phyloP scores from a whole-genome alignment of 2,329 filamentous ascomycete species.

The Cadophora gregata region DNA sequence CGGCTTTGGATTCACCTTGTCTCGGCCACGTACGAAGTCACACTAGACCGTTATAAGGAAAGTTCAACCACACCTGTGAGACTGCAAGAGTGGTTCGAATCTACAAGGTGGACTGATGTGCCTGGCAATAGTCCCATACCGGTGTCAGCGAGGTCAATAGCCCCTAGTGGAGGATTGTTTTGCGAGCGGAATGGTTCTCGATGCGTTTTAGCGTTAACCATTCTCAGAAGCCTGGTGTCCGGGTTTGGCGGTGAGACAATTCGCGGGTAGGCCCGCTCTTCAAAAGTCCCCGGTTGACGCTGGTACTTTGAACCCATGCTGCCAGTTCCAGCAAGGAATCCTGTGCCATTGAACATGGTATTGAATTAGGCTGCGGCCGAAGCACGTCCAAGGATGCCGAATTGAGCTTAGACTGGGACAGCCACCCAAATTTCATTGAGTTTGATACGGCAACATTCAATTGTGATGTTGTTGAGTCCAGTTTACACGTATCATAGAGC shows the following conservation, averaged over 20 bases:
- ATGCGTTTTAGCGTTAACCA: neutral
- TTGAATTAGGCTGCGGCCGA: neutral
- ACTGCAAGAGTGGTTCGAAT: neutral
- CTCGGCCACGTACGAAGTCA: neutral
- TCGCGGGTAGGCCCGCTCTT: slow-evolving; percentile 1
- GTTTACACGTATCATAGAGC: neutral
- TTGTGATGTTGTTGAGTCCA: neutral
- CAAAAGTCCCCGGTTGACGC: neutral
- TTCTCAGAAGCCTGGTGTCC: neutral
- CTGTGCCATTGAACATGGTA: neutral
- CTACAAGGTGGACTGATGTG: neutral
- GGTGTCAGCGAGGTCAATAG: neutral
- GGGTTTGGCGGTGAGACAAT: neutral
- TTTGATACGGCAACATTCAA: neutral
- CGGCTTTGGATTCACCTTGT: neutral
- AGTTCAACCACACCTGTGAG: neutral
- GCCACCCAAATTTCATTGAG: neutral
- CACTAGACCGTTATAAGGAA: neutral
- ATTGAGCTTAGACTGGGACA: neutral
- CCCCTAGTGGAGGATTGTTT: neutral
- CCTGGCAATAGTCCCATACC: neutral
- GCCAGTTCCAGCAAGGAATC: neutral
- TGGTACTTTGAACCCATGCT: neutral
- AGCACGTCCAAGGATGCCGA: neutral
- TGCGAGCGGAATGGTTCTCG: neutral